Conservation (phyloP, 768 basidiomycete genomes). For the Tylopilus plumbeoviolaceoides region DNA sequence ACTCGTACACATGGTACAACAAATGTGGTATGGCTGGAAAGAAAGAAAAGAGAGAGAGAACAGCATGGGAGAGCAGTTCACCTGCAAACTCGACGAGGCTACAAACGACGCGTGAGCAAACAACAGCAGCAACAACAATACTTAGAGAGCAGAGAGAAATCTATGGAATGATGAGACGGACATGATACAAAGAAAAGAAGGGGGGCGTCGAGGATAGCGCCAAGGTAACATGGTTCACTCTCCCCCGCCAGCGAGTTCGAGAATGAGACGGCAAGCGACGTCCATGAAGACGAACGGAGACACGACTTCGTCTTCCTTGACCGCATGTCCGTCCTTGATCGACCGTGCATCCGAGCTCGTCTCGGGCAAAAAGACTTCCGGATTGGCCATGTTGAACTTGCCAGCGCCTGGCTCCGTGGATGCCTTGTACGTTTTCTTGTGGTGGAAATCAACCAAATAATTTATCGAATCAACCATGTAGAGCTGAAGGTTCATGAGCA, state of each 20-base stretch:
- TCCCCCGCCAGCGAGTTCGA: constrained; percentile 81
- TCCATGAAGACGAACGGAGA: constrained; percentile 97
- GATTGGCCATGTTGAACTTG: constrained; percentile 60
- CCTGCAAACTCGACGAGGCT: constrained; percentile 1
- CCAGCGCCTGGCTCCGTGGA: constrained; percentile 62
- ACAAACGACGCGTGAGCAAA: constrained; percentile 10
- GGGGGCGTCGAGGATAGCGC: background rate
- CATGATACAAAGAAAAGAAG: constrained; percentile 4
- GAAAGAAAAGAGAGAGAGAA: background rate
- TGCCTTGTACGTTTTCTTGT: constrained; percentile 90
- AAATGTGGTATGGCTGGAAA: constrained; percentile 16
- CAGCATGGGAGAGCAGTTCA: background rate
- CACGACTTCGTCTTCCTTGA: constrained; percentile 58
- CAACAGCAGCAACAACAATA: constrained; percentile 8
- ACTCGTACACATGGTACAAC: constrained; percentile 11
- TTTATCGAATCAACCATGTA: constrained; percentile 96
- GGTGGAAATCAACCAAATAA: constrained; percentile 97
- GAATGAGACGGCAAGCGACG: constrained; percentile 87
- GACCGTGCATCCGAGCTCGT: constrained; percentile 56
- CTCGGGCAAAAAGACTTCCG: constrained; percentile 35
- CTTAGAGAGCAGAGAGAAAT: constrained; percentile 8
- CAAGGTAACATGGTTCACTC: constrained; percentile 23
- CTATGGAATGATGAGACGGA: constrained; percentile 10
- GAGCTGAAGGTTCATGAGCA: constrained; percentile 95
- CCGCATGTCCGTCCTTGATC: constrained; percentile 42